Evolutionary conservation across 176 grass and related monocot species (phyloP), one percentile per base, ranked within the genome.

Genomic region (Tuctoria greenei): DNA sequence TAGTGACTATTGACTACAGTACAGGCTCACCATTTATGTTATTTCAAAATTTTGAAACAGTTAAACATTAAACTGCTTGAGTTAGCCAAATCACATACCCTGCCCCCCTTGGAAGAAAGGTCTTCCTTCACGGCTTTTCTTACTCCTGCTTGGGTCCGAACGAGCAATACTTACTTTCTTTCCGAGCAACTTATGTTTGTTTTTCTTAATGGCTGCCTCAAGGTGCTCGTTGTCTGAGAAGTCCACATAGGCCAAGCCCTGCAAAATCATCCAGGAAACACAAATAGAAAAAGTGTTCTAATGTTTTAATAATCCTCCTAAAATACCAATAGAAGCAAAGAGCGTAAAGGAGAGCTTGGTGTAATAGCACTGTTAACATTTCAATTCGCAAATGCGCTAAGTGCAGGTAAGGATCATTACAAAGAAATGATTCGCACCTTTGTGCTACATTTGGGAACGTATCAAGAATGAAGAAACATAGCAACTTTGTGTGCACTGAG

Each of bases 191-290:
- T 69, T 88, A 54, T 86, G 87, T 79, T 65, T 99, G 89, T 90
- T 95, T 82, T 99, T 99, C 55, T 61, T 75, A 84, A 99, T 77
- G 20, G 95, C 95, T 66, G 91, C 76, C 46, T 93, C 82, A 68
- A 99, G 91, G 88, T 92, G 95, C 44, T 92, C 62, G 18, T 92
- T 84, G 62, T 92, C 89, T 73, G 66, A 88, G 89, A 95, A 99
- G 72, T 99, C 95, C 65, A 99, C 91, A 86, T 99, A 99, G 18
- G 95, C 95, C 65, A 95, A 78, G 4, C 95, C 95, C 91, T 99
- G 83, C 11, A 70, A 72, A 86, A 78, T 44, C 21, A 43, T 10
- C 9, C 45, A 83, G 7, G 44, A 17, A 78, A 67, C n/a, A 79
- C 61, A 24, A 78, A 78, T 5, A 26, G n/a, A 51, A 47, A 37